Evolutionary conservation across 345 rosid species (phyloP).

Genomic region (Iberis pinnata): DNA sequence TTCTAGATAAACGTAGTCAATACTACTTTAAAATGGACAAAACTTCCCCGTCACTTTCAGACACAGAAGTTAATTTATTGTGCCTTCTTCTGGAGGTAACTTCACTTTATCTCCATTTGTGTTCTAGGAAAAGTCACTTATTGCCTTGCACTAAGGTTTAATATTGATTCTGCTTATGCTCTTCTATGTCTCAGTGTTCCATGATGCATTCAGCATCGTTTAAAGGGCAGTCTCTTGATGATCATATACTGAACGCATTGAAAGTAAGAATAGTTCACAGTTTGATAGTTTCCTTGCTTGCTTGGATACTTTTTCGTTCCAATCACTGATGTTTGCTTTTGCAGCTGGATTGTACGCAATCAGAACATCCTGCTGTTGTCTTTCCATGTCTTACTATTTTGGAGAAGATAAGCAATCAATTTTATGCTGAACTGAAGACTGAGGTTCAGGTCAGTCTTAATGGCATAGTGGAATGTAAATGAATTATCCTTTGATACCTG

Average conservation of each 20-base stretch:
- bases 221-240: conserved; percentile 38
- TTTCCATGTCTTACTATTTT: conserved; percentile 63
- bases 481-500: conserved; percentile 1
- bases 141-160: conserved; percentile 3
- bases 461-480: conserved; percentile 1
- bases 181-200: conserved; percentile 50
- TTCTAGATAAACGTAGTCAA: conserved; percentile 53
- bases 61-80: conserved; percentile 53
- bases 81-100: conserved; percentile 85
- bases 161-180: conserved; percentile 17
- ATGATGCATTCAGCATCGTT: conserved; percentile 32
- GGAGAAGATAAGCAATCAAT: conserved; percentile 47
- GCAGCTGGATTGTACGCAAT: conserved; percentile 51
- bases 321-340: conserved; percentile 27
- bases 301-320: conserved; percentile 6
- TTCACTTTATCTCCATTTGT: conserved; percentile 1
- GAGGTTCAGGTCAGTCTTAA: conserved; percentile 62
- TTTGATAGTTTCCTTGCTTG: conserved; percentile 2
- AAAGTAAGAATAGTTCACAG: conserved; percentile 44
- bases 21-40: conserved; percentile 35
- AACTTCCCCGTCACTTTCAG: conserved; percentile 46
- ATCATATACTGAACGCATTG: conserved; percentile 48
- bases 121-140: not conserved
- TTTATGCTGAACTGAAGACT: conserved; percentile 39
- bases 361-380: conserved; percentile 46